Conservation (phyloP, 345 rosid species). For the Lagerstroemia speciosa region DNA sequence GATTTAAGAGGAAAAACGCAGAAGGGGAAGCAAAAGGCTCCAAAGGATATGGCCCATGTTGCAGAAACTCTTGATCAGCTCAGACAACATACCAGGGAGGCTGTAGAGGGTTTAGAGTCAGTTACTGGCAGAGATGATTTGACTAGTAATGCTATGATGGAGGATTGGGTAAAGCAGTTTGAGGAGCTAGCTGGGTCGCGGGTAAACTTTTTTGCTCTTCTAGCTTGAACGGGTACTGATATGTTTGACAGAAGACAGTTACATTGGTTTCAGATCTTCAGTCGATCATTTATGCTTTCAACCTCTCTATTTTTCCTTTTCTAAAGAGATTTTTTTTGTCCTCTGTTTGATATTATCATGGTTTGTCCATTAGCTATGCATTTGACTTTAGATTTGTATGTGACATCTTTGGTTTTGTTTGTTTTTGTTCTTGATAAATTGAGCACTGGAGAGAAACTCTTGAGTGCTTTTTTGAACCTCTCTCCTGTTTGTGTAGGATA, state of each 20-base stretch:
- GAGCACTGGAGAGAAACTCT: too few species aligned
- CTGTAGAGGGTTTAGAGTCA: conserved; percentile 75
- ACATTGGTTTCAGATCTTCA: too few species aligned
- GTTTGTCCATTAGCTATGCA: too few species aligned
- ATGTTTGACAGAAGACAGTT: too few species aligned
- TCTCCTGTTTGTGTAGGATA: conserved; percentile 41
- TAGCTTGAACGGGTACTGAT: neutral
- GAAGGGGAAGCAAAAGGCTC: conserved; percentile 61
- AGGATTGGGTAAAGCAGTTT: conserved; percentile 96
- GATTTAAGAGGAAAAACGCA: conserved; percentile 69
- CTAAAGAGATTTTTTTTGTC: too few species aligned
- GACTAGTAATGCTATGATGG: conserved; percentile 57
- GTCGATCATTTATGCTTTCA: too few species aligned
- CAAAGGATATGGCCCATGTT: conserved; percentile 57
- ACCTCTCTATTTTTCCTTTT: too few species aligned
- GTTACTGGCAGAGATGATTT: conserved; percentile 46
- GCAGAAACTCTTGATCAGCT: conserved; percentile 76
- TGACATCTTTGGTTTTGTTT: neutral
- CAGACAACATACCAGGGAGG: conserved; percentile 76
- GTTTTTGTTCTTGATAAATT: neutral
- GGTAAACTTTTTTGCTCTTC: conserved; percentile 25
- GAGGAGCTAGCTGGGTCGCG: conserved; percentile 80
- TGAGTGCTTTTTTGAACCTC: too few species aligned
- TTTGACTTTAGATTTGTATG: neutral
- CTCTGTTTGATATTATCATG: neutral